phyloP scores from a whole-genome alignment of 2,329 filamentous ascomycete species.

The Aspergillus pseudonomiae region DNA sequence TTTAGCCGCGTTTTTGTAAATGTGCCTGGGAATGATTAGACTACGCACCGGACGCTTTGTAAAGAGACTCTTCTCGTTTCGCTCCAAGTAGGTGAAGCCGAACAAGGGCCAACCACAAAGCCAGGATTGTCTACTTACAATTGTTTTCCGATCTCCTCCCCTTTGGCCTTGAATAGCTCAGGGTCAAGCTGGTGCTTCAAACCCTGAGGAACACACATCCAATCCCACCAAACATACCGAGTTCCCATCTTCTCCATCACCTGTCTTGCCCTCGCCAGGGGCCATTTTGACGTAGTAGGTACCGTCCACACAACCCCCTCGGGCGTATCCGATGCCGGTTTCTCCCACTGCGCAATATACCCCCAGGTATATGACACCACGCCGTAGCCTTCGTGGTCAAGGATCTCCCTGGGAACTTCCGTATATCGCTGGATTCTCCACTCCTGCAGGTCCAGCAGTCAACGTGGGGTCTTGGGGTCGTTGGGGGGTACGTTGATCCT shows the following conservation, averaged over 20 bases:
- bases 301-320: not conserved
- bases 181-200: not conserved
- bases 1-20: not conserved
- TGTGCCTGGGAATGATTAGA: not conserved
- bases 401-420: not conserved
- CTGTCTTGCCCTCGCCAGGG: not conserved
- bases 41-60: not conserved
- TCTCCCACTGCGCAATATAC: not conserved
- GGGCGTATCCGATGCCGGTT: not conserved
- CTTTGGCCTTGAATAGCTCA: not conserved
- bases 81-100: not conserved
- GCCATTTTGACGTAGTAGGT: not conserved
- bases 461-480: no score
- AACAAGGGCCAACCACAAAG: no score
- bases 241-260: not conserved
- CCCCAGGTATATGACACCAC: not conserved
- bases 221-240: not conserved
- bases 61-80: not conserved
- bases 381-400: not conserved
- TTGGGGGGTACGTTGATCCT: not conserved
- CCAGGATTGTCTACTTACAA: not conserved
- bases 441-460: not conserved
- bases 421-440: not conserved
- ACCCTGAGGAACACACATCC: not conserved
- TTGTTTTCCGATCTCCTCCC: not conserved